Conservation (phyloP, 805 yeast species). For the Blastobotrys americana region DNA sequence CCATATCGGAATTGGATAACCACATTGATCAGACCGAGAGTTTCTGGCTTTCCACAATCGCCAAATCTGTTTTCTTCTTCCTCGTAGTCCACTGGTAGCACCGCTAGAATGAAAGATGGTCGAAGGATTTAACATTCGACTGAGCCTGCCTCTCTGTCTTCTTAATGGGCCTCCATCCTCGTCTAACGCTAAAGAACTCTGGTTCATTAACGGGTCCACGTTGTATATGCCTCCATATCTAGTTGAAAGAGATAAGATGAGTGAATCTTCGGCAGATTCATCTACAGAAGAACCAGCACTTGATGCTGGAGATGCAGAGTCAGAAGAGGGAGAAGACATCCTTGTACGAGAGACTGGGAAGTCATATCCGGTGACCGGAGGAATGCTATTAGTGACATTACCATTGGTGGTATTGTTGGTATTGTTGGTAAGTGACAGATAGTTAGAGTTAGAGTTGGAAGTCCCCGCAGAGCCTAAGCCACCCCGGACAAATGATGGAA, state of each 20-base stretch:
- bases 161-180: background rate
- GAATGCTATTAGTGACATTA: background rate
- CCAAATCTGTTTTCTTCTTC: background rate
- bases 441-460: background rate
- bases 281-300: background rate
- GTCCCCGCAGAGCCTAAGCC: background rate
- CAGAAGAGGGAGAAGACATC: background rate
- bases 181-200: background rate
- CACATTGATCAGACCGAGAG: conserved; percentile 64
- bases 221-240: background rate
- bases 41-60: conserved; percentile 57
- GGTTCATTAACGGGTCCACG: background rate
- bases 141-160: background rate
- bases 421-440: background rate
- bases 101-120: background rate
- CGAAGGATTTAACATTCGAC: background rate
- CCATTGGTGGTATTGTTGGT: background rate
- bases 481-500: no score
- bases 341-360: background rate
- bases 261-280: background rate
- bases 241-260: background rate
- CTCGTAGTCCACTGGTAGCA: background rate
- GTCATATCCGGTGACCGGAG: background rate
- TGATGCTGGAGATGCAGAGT: background rate
- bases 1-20: conserved; percentile 75